These are phyloP conservation scores for Coemansia sp. DNA, from an alignment of 192 early-diverging fungal genomes.

Conservation along the genomic window DNA sequence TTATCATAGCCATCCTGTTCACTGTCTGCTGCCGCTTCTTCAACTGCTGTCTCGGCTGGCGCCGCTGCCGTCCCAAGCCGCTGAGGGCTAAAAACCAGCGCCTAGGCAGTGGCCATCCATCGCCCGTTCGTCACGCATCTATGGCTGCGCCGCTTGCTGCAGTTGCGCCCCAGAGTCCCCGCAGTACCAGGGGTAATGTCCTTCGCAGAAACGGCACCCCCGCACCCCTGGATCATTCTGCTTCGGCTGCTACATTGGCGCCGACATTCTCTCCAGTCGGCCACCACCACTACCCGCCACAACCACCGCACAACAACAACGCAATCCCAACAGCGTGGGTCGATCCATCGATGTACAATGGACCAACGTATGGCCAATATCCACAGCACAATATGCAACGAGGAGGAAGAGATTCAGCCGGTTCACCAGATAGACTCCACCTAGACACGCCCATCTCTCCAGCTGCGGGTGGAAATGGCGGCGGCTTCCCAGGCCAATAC, in stretches of 20 bases:
- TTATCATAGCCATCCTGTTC: slow-evolving; percentile 32
- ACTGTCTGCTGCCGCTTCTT: slow-evolving; percentile 49
- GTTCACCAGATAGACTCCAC: neutral
- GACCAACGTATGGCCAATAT: slow-evolving; percentile 1
- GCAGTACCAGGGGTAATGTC: neutral
- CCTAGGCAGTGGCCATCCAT: neutral
- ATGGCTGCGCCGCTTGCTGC: neutral
- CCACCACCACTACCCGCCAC: slow-evolving; percentile 6
- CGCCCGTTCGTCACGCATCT: neutral
- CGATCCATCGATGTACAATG: slow-evolving; percentile 30
- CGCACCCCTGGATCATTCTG: neutral
- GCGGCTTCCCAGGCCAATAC: neutral
- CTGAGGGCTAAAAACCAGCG: slow-evolving; percentile 6
- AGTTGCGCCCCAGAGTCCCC: neutral
- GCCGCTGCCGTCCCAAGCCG: slow-evolving; percentile 19
- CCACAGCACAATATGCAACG: neutral
- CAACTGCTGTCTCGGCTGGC: slow-evolving; percentile 28
- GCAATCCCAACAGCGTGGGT: slow-evolving; percentile 22
- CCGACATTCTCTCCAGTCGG: neutral
- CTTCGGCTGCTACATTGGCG: neutral
- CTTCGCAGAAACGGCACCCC: slow-evolving; percentile 13
- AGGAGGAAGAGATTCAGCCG: neutral
- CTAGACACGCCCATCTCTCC: neutral
- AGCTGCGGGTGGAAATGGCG: neutral
- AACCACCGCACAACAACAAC: neutral